phyloP scores from a whole-genome alignment of 2,329 filamentous ascomycete species.

The Capronia americana region DNA sequence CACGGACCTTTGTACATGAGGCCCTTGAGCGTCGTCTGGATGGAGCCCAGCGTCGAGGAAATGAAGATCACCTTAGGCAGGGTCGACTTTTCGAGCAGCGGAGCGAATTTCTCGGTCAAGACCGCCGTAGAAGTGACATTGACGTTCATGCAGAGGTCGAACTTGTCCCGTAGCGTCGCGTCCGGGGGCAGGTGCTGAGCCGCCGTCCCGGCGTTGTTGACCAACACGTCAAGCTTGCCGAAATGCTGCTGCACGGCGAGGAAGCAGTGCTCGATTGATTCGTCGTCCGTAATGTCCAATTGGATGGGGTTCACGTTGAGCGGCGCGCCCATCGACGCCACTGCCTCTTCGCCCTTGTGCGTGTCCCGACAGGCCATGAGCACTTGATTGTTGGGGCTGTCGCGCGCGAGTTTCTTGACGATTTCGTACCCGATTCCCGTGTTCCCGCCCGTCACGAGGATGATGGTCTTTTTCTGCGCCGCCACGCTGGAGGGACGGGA shows the following conservation, averaged over 20 bases:
- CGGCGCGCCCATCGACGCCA: constrained; percentile 36
- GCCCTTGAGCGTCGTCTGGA: constrained; percentile 24
- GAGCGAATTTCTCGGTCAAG: constrained; percentile 34
- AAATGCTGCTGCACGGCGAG: constrained; percentile 43
- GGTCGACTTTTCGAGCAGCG: constrained; percentile 35
- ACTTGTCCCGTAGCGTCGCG: constrained; percentile 35
- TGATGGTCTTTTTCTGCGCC: constrained; percentile 35
- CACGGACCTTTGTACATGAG: constrained; percentile 18
- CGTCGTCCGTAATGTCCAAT: constrained; percentile 45
- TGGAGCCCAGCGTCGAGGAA: constrained; percentile 28
- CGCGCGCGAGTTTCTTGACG: constrained; percentile 40
- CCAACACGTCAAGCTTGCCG: constrained; percentile 46
- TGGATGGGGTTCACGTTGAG: constrained; percentile 42
- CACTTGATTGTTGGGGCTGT: constrained; percentile 45
- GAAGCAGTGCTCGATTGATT: constrained; percentile 44
- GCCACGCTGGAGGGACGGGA: constrained; percentile 33
- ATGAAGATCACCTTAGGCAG: constrained; percentile 38
- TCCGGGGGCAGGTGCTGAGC: constrained; percentile 27
- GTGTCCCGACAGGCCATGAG: constrained; percentile 44
- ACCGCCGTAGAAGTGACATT: constrained; percentile 40
- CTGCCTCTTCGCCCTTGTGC: constrained; percentile 47
- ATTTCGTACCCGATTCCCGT: constrained; percentile 39
- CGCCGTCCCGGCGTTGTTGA: constrained; percentile 47
- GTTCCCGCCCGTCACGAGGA: constrained; percentile 35
- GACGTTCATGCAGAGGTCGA: constrained; percentile 39